These are phyloP conservation scores for Solanum medicagineum DNA, from an alignment of 257 asterid genomes.

Conservation along the genomic window DNA sequence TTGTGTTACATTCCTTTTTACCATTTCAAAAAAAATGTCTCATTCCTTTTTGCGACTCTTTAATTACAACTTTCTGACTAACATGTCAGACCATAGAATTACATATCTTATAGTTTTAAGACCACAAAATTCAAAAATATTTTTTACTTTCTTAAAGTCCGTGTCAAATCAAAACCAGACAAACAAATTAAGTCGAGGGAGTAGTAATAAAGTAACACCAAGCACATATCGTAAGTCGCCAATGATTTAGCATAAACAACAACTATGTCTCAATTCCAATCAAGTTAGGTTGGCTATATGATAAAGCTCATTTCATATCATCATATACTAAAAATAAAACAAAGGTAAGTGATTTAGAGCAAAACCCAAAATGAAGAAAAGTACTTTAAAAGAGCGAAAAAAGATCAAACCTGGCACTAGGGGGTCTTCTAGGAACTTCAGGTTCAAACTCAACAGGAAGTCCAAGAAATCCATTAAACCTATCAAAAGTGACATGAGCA, in stretches of 20 bases:
- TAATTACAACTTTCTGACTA: too few species aligned
- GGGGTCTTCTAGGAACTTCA: slow-evolving; percentile 51
- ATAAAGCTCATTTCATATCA: background rate
- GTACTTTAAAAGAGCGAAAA: background rate
- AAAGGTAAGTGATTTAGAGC: background rate
- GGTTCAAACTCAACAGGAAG: slow-evolving; percentile 64
- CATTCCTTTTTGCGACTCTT: too few species aligned
- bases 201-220: too few species aligned
- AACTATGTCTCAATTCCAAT: background rate
- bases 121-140: too few species aligned
- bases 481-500: slow-evolving; percentile 52
- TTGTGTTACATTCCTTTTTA: too few species aligned
- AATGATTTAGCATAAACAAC: background rate
- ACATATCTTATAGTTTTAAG: too few species aligned
- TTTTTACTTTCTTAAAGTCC: too few species aligned
- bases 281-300: background rate
- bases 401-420: slow-evolving; percentile 43
- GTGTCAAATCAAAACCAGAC: too few species aligned
- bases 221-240: too few species aligned
- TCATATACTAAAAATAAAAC: background rate
- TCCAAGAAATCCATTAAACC: slow-evolving; percentile 53
- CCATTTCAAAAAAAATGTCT: too few species aligned
- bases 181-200: too few species aligned
- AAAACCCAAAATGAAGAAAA: background rate
- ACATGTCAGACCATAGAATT: too few species aligned